phyloP scores from a whole-genome alignment of 495 filamentous ascomycete species.

The Penicillium cinerascens region DNA sequence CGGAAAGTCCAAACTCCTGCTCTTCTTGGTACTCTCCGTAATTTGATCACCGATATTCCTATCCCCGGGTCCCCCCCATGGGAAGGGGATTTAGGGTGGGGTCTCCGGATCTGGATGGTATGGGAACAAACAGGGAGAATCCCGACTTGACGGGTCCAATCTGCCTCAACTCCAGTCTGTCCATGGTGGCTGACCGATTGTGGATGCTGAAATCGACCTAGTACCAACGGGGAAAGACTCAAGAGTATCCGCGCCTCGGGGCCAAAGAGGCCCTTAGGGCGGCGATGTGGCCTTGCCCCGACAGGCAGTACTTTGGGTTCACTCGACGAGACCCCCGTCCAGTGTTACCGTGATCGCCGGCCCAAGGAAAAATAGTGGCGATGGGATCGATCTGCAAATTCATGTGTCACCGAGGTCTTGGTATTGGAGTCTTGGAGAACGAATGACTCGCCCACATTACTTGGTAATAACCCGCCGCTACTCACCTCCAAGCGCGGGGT shows the following conservation, averaged over 20 bases:
- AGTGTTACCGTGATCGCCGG: background rate
- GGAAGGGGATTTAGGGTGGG: background rate
- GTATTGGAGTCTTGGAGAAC: background rate
- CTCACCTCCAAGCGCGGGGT: conserved; percentile 11
- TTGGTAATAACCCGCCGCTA: conserved; percentile 2
- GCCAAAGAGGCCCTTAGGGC: background rate
- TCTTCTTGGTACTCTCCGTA: conserved; percentile 1
- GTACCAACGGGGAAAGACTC: background rate
- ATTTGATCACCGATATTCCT: background rate
- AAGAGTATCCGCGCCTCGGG: background rate
- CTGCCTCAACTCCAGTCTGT: background rate
- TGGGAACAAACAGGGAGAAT: background rate
- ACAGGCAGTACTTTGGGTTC: background rate
- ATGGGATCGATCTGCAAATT: background rate
- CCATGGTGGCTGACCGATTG: conserved; percentile 1
- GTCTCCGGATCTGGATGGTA: background rate
- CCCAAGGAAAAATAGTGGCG: background rate
- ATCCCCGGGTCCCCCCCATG: background rate
- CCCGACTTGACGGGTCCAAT: background rate
- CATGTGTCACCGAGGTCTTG: conserved; percentile 18
- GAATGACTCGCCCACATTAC: background rate
- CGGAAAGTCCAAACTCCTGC: background rate
- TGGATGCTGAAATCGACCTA: background rate
- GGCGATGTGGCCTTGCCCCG: background rate
- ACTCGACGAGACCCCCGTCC: background rate